These are phyloP conservation scores for Ustilago curta DNA, from an alignment of 1,284 basidiomycete species.

Conservation along the genomic window DNA sequence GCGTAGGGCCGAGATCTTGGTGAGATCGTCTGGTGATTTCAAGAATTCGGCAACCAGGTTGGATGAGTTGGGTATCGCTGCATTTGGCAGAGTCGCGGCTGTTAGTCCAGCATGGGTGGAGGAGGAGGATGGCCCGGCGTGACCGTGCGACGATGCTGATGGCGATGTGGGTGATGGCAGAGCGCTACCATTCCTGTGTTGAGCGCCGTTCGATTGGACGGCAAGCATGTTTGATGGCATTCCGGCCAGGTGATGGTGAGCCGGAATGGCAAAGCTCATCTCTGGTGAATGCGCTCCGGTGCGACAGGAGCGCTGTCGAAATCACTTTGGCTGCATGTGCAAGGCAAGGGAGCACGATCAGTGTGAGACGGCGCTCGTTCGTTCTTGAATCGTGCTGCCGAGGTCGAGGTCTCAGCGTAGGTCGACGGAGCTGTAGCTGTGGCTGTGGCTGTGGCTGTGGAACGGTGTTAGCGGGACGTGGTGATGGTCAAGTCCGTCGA, in stretches of 20 bases:
- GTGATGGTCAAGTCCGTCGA: not conserved
- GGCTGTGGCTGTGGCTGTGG: not conserved
- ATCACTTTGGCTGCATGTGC: slow-evolving; percentile 9
- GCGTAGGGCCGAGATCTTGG: slow-evolving; percentile 86
- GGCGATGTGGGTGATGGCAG: slow-evolving; percentile 12
- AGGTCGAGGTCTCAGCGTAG: too few species aligned
- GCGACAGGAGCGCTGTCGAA: not conserved
- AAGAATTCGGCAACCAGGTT: slow-evolving; percentile 61
- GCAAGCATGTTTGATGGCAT: slow-evolving; percentile 6
- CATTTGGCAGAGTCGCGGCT: slow-evolving; percentile 23
- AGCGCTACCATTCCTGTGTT: slow-evolving; percentile 12
- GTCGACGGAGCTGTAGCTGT: not conserved
- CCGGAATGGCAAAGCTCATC: slow-evolving; percentile 36
- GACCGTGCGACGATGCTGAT: slow-evolving; percentile 30
- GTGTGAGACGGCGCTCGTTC: too few species aligned
- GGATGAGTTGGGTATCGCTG: slow-evolving; percentile 21
- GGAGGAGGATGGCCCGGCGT: slow-evolving; percentile 20
- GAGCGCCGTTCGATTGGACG: slow-evolving; percentile 14
- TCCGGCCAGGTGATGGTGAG: slow-evolving; percentile 16
- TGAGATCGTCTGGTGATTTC: slow-evolving; percentile 85
- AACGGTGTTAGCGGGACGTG: not conserved
- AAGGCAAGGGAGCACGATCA: not conserved
- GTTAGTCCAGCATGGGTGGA: slow-evolving; percentile 21
- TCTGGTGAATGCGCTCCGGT: slow-evolving; percentile 3
- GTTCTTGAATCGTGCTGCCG: not conserved